phyloP scores from a whole-genome alignment of 306 rosid species.

The Styphnolobium japonicum region DNA sequence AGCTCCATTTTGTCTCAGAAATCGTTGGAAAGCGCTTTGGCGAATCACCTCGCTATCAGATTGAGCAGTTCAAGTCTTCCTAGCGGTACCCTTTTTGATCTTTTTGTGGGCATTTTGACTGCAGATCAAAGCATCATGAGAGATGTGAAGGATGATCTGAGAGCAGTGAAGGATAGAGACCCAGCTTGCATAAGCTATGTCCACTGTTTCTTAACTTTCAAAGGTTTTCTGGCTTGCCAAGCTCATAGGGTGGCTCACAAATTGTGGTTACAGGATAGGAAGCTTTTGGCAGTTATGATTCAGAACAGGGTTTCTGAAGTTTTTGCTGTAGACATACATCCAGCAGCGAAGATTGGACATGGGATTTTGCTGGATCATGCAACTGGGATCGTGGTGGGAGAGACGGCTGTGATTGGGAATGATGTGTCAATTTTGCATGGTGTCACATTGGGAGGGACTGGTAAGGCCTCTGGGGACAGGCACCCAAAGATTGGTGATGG shows the following conservation, averaged over 20 bases:
- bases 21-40: conserved; percentile 56
- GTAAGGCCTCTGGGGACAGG: conserved; percentile 72
- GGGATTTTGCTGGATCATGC: conserved; percentile 89
- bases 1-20: conserved; percentile 52
- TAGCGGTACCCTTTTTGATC: conserved; percentile 39
- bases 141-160: conserved; percentile 48
- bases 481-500: conserved; percentile 96
- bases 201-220: conserved; percentile 77
- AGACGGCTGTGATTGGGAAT: conserved; percentile 87
- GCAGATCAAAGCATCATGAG: conserved; percentile 38
- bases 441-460: conserved; percentile 95
- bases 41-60: conserved; percentile 57
- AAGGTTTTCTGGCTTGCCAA: conserved; percentile 79
- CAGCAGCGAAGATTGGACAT: conserved; percentile 75
- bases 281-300: conserved; percentile 57
- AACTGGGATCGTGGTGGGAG: conserved; percentile 88
- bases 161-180: conserved; percentile 77
- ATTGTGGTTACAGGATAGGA: conserved; percentile 63
- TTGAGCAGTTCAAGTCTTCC: conserved; percentile 55
- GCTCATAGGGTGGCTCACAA: conserved; percentile 73
- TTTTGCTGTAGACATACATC: conserved; percentile 83
- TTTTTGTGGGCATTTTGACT: conserved; percentile 43
- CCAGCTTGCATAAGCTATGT: conserved; percentile 78
- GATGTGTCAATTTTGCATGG: conserved; percentile 84
- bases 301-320: conserved; percentile 83